Percentiles rank a stretch among this genome's conserved stretches.
These are phyloP conservation scores for Candida dubliniensis DNA, from an alignment of 1,139 yeast genomes.

Conservation along the genomic window DNA sequence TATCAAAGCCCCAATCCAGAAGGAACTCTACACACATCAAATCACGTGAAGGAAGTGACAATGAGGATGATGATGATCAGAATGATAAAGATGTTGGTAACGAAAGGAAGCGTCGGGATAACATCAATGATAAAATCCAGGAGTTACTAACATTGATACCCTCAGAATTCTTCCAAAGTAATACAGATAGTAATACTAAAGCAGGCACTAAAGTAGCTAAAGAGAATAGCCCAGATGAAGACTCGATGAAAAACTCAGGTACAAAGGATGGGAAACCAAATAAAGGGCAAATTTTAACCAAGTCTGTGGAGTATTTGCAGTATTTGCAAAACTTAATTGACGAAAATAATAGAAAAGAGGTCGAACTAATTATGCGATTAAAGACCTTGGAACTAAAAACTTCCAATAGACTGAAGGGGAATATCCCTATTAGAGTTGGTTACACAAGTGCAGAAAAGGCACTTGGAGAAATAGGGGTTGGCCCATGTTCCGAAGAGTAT, in stretches of 20 bases:
- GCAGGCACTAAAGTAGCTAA: conserved; percentile 6
- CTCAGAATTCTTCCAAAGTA: conserved; percentile 45
- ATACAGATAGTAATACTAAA: conserved; percentile 5
- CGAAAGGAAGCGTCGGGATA: conserved; percentile 77
- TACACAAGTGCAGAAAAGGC: conserved; percentile 77
- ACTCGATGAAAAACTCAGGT: conserved; percentile 51
- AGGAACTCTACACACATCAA: conserved; percentile 34
- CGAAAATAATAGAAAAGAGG: conserved; percentile 72
- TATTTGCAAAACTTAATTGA: conserved; percentile 75
- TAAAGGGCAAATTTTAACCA: conserved; percentile 84
- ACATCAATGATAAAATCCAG: conserved; percentile 85
- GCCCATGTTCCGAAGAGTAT: conserved; percentile 62
- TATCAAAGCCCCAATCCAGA: conserved; percentile 43
- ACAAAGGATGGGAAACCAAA: conserved; percentile 90
- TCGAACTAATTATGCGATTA: conserved; percentile 64
- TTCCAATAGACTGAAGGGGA: conserved; percentile 19
- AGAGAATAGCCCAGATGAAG: conserved; percentile 9
- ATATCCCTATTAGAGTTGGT: conserved; percentile 47
- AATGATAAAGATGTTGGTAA: conserved; percentile 42
- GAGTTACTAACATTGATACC: conserved; percentile 77
- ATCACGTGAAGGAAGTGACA: conserved; percentile 31
- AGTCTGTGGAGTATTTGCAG: conserved; percentile 82
- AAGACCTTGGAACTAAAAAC: conserved; percentile 50
- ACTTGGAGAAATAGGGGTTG: conserved; percentile 77
- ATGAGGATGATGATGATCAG: conserved; percentile 31